Conservation (phyloP, 495 filamentous ascomycete genomes). For the Podospora bellae-mahoneyi region DNA sequence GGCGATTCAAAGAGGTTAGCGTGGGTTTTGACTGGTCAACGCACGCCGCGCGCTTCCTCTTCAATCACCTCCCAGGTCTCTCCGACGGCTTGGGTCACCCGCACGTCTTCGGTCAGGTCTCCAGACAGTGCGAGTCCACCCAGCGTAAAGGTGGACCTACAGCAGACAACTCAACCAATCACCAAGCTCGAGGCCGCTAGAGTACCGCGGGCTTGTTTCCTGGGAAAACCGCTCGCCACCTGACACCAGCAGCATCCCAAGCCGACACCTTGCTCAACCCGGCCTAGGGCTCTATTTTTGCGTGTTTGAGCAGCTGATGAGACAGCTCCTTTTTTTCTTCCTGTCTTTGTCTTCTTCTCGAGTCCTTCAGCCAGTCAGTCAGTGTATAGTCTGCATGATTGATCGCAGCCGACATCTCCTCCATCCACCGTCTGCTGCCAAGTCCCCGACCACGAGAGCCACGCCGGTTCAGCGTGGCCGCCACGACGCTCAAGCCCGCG, state of each 20-base stretch:
- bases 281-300: conserved; percentile 16
- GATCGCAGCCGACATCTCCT: background rate
- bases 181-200: background rate
- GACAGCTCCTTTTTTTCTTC: conserved; percentile 5
- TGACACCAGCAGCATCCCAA: conserved; percentile 7
- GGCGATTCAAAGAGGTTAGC: background rate
- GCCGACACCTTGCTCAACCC: conserved; percentile 17
- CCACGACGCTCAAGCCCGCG: conserved; percentile 4
- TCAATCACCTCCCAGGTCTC: background rate
- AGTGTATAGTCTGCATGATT: background rate
- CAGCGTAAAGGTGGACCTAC: background rate
- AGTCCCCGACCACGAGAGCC: background rate
- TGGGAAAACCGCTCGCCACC: conserved; percentile 7
- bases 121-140: conserved; percentile 6
- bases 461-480: conserved; percentile 4
- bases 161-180: background rate
- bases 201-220: background rate
- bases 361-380: background rate
- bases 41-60: background rate
- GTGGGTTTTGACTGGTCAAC: background rate
- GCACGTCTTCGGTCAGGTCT: background rate
- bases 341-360: background rate
- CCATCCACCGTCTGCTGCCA: conserved; percentile 1
- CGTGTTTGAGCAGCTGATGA: background rate
- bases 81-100: conserved; percentile 25